Evolutionary conservation across 306 rosid genomes (phyloP), one percentile per base, ranked within the genome.

Genomic region (Coriaria nepalensis): DNA sequence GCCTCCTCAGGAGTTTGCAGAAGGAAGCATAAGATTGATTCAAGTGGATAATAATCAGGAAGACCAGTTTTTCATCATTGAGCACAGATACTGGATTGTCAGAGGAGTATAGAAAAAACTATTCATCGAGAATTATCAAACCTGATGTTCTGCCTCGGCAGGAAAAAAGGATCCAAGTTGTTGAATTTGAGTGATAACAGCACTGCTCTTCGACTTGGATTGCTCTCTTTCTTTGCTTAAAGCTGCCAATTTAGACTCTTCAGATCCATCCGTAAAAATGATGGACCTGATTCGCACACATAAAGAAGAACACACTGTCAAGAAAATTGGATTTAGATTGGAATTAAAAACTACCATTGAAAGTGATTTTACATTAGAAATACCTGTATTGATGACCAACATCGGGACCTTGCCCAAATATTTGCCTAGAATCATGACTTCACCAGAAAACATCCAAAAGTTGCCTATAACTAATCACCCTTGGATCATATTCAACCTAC

Each of bases 321-420:
- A 47, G 36, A 38, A 47, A 51, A 59, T 47, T 41, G 12, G 49
- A 57, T 39, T 55, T 52, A 43, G 11, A 49, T 40, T 46, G 2
- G 37, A 53, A 68, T 48, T 29, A 10, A 37, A 34, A 13, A 45
- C 9, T 54, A 52, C 44, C 50, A 13, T 56, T 56, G 58, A 60
- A 39, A 37, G 13, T 55, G 13, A 20, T 20, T 20, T 20, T 1
- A 3, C 29, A 20, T 20, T 20, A 20, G 29, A 20, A 20, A 20
- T 64, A 90, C 95, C 95, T 81, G 73, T 90, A 90, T 56, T 90
- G 97, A 51, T 67, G 67, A 65, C 97, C 97, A 53, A 84, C 95
- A 71, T 90, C 95, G 53, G 95, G 95, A 68, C 95, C 97, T 70
- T 90, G 97, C 61, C 97, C 97, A 72, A 77, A 90, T 39, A 81